phyloP scores from a whole-genome alignment of 2,329 filamentous ascomycete species.

The Zymoseptoria passerinii region DNA sequence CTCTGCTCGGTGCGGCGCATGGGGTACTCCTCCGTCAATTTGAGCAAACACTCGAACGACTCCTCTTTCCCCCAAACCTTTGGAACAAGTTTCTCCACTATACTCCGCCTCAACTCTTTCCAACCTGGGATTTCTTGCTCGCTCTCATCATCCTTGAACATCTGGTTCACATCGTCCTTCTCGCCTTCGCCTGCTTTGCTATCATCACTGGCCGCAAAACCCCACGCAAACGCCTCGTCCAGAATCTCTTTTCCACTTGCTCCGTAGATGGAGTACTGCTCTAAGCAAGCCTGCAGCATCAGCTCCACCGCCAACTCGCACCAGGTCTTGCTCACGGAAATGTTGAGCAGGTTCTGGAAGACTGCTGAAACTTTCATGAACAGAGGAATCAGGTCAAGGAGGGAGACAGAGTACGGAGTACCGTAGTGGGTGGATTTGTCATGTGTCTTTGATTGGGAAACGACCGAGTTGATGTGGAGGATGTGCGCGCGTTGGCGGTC shows the following conservation, averaged over 20 bases:
- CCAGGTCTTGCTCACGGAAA: slow-evolving; percentile 32
- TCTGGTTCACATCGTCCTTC: slow-evolving; percentile 23
- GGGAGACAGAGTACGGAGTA: slow-evolving; percentile 26
- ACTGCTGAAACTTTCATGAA: slow-evolving; percentile 43
- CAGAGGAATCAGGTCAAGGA: slow-evolving; percentile 38
- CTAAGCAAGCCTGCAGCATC: slow-evolving; percentile 44
- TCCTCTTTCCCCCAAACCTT: slow-evolving; percentile 11
- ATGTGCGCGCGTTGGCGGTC: slow-evolving; percentile 20
- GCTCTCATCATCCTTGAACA: slow-evolving; percentile 30
- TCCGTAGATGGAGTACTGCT: slow-evolving; percentile 39
- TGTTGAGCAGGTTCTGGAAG: slow-evolving; percentile 24
- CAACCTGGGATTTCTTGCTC: slow-evolving; percentile 30
- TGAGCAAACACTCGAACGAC: slow-evolving; percentile 26
- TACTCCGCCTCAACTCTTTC: slow-evolving; percentile 29
- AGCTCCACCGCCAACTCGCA: slow-evolving; percentile 40
- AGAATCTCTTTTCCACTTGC: slow-evolving; percentile 31
- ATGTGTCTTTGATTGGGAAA: not conserved
- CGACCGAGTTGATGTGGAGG: slow-evolving; percentile 6
- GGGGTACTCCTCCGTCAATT: slow-evolving; percentile 24
- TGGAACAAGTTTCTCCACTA: slow-evolving; percentile 24
- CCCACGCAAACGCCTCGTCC: slow-evolving; percentile 41
- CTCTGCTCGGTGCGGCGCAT: slow-evolving; percentile 32
- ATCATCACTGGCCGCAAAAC: slow-evolving; percentile 21
- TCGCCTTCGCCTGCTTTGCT: slow-evolving; percentile 24
- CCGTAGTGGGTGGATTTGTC: slow-evolving; percentile 26